Base-by-base conservation (phyloP, 768 basidiomycete species). In the Obba rivulosa region DNA sequence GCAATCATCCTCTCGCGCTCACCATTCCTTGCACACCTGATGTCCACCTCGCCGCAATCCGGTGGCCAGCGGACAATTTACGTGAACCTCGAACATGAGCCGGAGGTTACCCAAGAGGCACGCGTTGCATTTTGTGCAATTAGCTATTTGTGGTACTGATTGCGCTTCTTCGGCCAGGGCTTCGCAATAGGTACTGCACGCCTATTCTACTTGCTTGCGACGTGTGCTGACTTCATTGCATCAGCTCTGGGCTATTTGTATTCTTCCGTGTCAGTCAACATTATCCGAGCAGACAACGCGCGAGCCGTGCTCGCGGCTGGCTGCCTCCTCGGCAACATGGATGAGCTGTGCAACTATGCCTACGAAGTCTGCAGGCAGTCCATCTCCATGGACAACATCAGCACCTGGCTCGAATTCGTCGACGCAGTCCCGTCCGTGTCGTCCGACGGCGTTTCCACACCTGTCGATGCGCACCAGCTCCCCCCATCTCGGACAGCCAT, bases 1-100 rank as follows among this genome's bases (percentile, higher is more conserved):
- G 80, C 85, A 54, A 86, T 94, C 66, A 84, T 93, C 55, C 74
- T 94, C 53, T 88, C 90, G 51, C 84, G 85, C 45, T 92, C 91
- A 25, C 91, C 92, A 34, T 88, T 81, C 68, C 79, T 94, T 60
- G 87, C 85, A 35, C 89, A 92, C 64, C 74, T 91, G 56, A 89
- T 95, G 84, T 86, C 84, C 47, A 87, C 85, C 42, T 82, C 85
- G 28, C 83, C 83, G 21, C 82, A 81, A 68, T 69, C 73, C 34
- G 74, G 74, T 50, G 82, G 77, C 13, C 81, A 83, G 58, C 78
- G 83, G 55, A 72, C 79, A 46, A 79, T 93, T 58, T 85, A 83
- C 62, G 79, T 92, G 46, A 78, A 81, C 53, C 70, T 92, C 52
- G 83, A 86, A 57, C 78, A 80, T 52, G 85, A 91, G 57, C 87